Conservation (phyloP, 768 basidiomycete genomes). For the Astraeus odoratus region DNA sequence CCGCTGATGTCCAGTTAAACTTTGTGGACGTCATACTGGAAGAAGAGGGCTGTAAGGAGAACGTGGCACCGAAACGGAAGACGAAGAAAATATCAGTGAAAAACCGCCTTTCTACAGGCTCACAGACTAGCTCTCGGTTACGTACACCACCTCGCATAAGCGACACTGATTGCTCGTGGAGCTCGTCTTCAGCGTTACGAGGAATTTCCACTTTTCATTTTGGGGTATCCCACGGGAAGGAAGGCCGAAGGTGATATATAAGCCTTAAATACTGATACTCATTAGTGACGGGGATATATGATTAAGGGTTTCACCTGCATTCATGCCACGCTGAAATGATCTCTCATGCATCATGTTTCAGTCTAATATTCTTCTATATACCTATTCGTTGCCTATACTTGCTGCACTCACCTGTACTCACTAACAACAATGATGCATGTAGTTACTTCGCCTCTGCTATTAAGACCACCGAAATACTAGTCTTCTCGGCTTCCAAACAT, state of each 20-base stretch:
- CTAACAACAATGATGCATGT: background rate
- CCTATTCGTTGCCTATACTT: background rate
- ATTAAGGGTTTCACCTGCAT: background rate
- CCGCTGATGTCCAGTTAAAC: slow-evolving; percentile 2
- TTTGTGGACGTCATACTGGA: slow-evolving; percentile 16
- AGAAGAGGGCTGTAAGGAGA: slow-evolving; percentile 50
- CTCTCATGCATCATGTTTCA: background rate
- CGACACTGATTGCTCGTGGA: slow-evolving; percentile 7
- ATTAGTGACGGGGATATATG: background rate
- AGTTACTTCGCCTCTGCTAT: too few species aligned
- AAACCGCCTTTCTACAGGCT: slow-evolving; percentile 12
- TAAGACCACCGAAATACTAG: too few species aligned
- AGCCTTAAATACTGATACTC: background rate
- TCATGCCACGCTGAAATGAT: background rate
- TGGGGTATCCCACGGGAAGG: background rate
- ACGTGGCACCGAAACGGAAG: slow-evolving; percentile 42
- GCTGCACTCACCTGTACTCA: background rate
- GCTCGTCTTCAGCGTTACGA: slow-evolving; percentile 14
- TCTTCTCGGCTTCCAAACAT: too few species aligned
- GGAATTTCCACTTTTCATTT: slow-evolving; percentile 2
- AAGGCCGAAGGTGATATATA: background rate
- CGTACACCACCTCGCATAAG: slow-evolving; percentile 4
- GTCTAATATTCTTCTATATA: background rate
- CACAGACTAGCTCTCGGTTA: slow-evolving; percentile 3
- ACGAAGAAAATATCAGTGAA: slow-evolving; percentile 32